Evolutionary conservation across 257 asterid genomes (phyloP).

Genomic region (Gardenia jasminoides): DNA sequence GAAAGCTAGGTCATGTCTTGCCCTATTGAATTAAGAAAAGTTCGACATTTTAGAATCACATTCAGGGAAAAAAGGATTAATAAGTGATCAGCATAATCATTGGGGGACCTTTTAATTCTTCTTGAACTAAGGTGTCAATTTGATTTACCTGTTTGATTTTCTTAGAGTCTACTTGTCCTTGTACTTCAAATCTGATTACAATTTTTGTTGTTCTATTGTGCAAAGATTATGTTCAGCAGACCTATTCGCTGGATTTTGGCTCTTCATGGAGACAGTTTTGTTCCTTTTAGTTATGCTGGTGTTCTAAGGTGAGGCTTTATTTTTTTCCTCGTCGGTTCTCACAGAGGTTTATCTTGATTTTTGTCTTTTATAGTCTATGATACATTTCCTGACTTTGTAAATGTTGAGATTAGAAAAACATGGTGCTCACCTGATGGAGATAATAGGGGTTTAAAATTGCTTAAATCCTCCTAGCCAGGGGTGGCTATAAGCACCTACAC

Average conservation of each 20-base stretch:
- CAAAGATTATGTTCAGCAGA: constrained; percentile 83
- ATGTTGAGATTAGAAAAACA: neutral
- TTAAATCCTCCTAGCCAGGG: neutral
- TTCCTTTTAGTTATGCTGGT: constrained; percentile 84
- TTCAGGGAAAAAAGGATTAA: neutral
- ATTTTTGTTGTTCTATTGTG: constrained; percentile 9
- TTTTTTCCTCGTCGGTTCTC: neutral
- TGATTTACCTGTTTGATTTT: neutral
- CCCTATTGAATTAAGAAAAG: neutral
- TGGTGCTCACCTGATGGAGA: neutral
- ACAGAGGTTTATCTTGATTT: neutral
- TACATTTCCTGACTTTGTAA: neutral
- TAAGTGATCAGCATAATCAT: neutral
- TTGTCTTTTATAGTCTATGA: neutral
- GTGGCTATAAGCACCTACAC: neutral
- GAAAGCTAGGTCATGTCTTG: neutral
- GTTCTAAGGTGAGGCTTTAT: constrained; percentile 55
- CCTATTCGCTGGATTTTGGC: constrained; percentile 98
- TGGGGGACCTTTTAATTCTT: neutral
- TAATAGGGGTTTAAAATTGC: neutral
- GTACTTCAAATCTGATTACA: constrained; percentile 12
- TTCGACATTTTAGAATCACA: neutral
- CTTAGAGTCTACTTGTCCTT: neutral
- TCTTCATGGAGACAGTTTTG: constrained; percentile 71
- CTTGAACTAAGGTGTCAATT: constrained; percentile 3